phyloP scores from a whole-genome alignment of 495 filamentous ascomycete species.

The Neurospora terricola region DNA sequence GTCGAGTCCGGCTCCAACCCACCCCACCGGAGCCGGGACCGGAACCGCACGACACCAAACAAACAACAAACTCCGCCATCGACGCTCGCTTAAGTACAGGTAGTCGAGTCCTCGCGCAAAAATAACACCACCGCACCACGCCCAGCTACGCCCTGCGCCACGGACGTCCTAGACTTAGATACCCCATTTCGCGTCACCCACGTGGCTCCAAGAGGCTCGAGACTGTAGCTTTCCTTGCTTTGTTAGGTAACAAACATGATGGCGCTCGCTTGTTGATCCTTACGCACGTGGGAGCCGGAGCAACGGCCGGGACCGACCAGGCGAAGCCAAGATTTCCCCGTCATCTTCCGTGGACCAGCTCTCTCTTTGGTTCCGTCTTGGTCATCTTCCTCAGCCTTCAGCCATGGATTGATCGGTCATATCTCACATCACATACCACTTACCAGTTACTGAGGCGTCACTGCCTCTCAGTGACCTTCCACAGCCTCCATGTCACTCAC shows the following conservation, averaged over 20 bases:
- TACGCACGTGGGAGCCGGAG: neutral
- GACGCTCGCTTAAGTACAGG: neutral
- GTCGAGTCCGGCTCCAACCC: neutral
- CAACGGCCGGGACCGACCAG: neutral
- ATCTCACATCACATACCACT: neutral
- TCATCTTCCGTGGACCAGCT: neutral
- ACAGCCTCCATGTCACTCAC: neutral
- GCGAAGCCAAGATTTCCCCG: neutral
- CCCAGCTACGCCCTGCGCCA: neutral
- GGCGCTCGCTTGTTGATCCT: neutral
- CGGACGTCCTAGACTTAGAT: neutral
- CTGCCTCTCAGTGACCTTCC: neutral
- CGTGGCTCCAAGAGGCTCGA: neutral
- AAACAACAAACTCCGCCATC: neutral
- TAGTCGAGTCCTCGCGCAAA: neutral
- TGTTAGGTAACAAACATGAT: neutral
- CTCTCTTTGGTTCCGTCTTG: neutral
- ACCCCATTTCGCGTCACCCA: neutral
- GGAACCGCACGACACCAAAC: neutral
- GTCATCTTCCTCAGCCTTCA: neutral
- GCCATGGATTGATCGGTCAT: neutral
- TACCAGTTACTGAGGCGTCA: neutral
- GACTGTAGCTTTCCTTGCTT: neutral
- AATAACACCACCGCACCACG: neutral
- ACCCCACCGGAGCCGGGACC: neutral